Evolutionary conservation across 2,329 filamentous ascomycete species (phyloP), one percentile per base, ranked within the genome.

Genomic region (Lachnellula suecica): DNA sequence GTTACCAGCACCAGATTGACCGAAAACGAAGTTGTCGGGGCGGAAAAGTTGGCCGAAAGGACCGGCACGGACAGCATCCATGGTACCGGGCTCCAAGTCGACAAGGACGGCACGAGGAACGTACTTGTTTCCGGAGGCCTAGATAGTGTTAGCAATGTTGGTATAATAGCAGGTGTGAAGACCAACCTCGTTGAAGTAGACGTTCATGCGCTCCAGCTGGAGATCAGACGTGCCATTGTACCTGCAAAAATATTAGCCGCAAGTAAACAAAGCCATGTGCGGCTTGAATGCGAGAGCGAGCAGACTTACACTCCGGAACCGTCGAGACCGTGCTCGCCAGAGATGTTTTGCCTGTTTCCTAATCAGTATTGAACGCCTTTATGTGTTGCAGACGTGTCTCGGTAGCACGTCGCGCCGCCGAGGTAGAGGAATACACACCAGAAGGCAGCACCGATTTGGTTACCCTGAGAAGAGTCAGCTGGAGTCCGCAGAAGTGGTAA

Each of bases 381-480:
- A 38, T 41, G 53, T 53, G 52, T 66, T 77, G 72, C 65, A 29
- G 44, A 37, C 46, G 50, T 51, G 54, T 50, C 37, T 43, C 35
- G 48, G 40, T 22, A 42, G 55, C 52, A 60, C 54, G 57, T 47
- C 46, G 57, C 53, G 49, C 17, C 19, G 37, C 20, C 37, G 7
- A 45, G 47, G 19, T 41, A 22, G 46, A 50, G 49, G 56, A 52
- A 53, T 63, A 79, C 84, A 66, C 78, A 90, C 88, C 94, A 99
- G 85, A 99, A 99, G 79, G 94, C 94, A 83, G 94, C 94, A 93
- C 94, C 94, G 69, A 97, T 96, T 90, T 99, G 94, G 89, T 99
- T 99, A 85, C 94, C 94, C 93, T 97, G 69, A 67, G 51, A 59
- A 57, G 68, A 62, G 20, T 65, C 41, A 64, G 56, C 11, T 48